These are phyloP conservation scores for Bipolaris gigantea DNA, from an alignment of 2,329 filamentous ascomycete genomes.

Conservation along the genomic window DNA sequence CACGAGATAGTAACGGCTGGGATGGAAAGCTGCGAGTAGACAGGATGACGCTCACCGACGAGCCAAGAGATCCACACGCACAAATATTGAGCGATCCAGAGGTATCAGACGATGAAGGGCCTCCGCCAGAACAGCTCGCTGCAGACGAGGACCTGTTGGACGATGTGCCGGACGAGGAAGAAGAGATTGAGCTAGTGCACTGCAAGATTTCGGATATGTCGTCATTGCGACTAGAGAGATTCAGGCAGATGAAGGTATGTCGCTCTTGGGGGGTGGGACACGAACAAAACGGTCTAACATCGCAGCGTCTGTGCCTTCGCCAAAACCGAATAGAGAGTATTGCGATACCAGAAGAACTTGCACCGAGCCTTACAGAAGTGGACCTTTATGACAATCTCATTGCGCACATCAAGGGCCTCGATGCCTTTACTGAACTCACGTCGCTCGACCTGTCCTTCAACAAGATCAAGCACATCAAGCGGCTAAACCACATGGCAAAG, in stretches of 20 bases:
- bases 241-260: conserved; percentile 67
- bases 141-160: conserved; percentile 59
- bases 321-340: conserved; percentile 87
- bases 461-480: conserved; percentile 98
- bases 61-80: conserved; percentile 60
- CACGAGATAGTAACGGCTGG: conserved; percentile 63
- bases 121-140: conserved; percentile 40
- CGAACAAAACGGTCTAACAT: conserved; percentile 1
- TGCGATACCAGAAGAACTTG: conserved; percentile 69
- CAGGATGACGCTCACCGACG: conserved; percentile 56
- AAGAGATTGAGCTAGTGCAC: conserved; percentile 81
- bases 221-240: conserved; percentile 79
- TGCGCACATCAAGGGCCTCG: conserved; percentile 79
- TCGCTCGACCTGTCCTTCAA: conserved; percentile 94
- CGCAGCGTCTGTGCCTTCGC: conserved; percentile 76
- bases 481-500: conserved; percentile 74
- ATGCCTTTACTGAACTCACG: conserved; percentile 73
- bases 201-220: conserved; percentile 78
- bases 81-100: conserved; percentile 72
- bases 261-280: background rate
- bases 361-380: conserved; percentile 73
- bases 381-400: conserved; percentile 98
- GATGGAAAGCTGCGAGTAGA: conserved; percentile 80
- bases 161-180: conserved; percentile 58
- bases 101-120: conserved; percentile 68